Evolutionary conservation across 768 basidiomycete species (phyloP), one percentile per base, ranked within the genome.

Genomic region (Floccularia luteovirens): DNA sequence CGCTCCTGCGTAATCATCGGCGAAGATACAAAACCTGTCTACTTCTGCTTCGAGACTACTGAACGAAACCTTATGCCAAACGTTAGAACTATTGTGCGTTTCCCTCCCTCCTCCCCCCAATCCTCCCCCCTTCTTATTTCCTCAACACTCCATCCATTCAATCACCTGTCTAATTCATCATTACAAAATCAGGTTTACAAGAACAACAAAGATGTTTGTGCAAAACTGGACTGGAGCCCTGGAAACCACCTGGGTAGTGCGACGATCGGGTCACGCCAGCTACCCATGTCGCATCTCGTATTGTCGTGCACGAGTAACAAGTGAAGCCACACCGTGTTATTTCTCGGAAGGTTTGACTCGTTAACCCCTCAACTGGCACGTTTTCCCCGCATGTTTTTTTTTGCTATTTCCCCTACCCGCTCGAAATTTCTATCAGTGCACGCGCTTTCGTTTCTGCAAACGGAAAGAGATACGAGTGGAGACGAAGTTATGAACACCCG

Each of bases 1-100:
- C 75, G 82, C 40, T 69, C 66, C 43, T 81, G 77, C 54, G 69
- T 77, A 43, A 60, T 85, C 61, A 83, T 85, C 48, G 80, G 82
- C 28, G 73, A 79, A 51, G 75, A 75, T 58, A 63, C 61, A 23
- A 69, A 64, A 47, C 72, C 73, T 1, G 58, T 82, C 49, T 81
- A 74, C 62, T 74, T 78, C 54, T 74, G 69, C 52, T 84, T 87
- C 57, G 75, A 79, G 54, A 86, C 83, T 8, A 62, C 66, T 38
- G 62, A 69, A 44, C 63, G 61, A 50, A 62, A 61, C 46, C 52
- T 66, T 25, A 58, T 57, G 48, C 49, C 61, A 31, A 66, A 64
- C 47, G 62, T 68, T 25, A 61, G 65, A 43, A 79, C 78, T 12
- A 70, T 68, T 52, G 77, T 76, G 50, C 52, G 66, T n/a, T n/a